Percentiles rank a stretch among this genome's conserved stretches.
Conservation (phyloP, 1,139 yeast genomes). For the Protomyces pachydermus region DNA sequence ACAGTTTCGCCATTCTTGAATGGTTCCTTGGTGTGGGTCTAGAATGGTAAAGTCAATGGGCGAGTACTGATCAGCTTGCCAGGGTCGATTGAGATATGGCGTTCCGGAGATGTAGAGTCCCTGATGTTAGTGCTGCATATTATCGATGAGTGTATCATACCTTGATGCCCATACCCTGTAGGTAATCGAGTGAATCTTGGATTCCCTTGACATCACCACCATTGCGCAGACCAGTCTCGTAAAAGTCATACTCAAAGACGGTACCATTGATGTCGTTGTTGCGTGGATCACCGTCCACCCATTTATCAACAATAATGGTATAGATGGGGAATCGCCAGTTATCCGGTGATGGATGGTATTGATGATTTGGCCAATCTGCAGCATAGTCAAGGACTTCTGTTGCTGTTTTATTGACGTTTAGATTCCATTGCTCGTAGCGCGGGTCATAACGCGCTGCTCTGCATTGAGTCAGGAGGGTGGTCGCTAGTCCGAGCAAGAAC, state of each 20-base stretch:
- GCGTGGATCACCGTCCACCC: conserved; percentile 28
- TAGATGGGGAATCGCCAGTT: conserved; percentile 29
- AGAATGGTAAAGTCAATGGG: conserved; percentile 29
- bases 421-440: conserved; percentile 17
- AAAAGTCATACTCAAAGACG: conserved; percentile 27
- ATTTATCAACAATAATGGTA: conserved; percentile 28
- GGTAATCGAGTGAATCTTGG: conserved; percentile 27
- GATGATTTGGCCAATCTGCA: conserved; percentile 25
- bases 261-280: conserved; percentile 28
- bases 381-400: conserved; percentile 22
- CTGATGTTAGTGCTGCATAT: not conserved
- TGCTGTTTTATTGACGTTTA: conserved; percentile 25
- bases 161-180: conserved; percentile 33
- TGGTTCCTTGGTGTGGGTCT: conserved; percentile 28
- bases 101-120: conserved; percentile 29
- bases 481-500: not conserved
- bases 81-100: conserved; percentile 28
- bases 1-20: conserved; percentile 27
- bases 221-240: conserved; percentile 26
- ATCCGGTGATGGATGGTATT: conserved; percentile 23
- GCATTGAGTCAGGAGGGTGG: not conserved
- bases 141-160: not conserved
- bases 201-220: conserved; percentile 29
- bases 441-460: not conserved
- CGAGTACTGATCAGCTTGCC: conserved; percentile 30